These are phyloP conservation scores for Fennellomyces sp. DNA, from an alignment of 371 early-diverging fungal genomes.

Conservation along the genomic window DNA sequence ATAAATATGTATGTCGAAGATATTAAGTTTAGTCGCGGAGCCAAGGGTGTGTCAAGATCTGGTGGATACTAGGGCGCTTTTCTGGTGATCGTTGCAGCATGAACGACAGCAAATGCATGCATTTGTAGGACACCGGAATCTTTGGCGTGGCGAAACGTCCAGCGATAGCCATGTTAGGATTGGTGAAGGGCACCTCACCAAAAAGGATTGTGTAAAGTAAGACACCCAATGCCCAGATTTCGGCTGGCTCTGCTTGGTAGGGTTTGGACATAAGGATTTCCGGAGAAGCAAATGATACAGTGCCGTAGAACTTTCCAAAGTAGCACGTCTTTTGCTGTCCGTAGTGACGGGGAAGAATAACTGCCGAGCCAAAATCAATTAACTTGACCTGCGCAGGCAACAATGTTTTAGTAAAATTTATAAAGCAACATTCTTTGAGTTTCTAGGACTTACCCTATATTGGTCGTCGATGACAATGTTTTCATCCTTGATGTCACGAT, in stretches of 20 bases:
- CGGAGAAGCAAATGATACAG: conserved; percentile 71
- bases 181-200: conserved; percentile 77
- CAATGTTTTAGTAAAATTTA: not conserved
- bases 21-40: conserved; percentile 14
- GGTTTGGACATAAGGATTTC: conserved; percentile 74
- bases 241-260: conserved; percentile 81
- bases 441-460: conserved; percentile 41
- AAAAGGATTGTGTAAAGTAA: conserved; percentile 75
- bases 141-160: conserved; percentile 50
- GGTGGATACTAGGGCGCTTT: conserved; percentile 62
- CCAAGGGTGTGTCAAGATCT: conserved; percentile 73
- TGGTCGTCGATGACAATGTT: conserved; percentile 78
- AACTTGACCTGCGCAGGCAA: conserved; percentile 59
- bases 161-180: conserved; percentile 53
- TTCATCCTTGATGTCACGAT: conserved; percentile 75
- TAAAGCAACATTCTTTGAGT: no score
- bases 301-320: conserved; percentile 48
- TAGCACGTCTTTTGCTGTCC: conserved; percentile 22
- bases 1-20: not conserved
- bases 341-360: conserved; percentile 38
- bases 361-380: conserved; percentile 79
- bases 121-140: conserved; percentile 51
- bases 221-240: conserved; percentile 83
- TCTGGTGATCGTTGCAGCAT: conserved; percentile 66
- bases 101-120: conserved; percentile 63